Conservation (phyloP, 306 rosid species). For the Rosa multiflora region DNA sequence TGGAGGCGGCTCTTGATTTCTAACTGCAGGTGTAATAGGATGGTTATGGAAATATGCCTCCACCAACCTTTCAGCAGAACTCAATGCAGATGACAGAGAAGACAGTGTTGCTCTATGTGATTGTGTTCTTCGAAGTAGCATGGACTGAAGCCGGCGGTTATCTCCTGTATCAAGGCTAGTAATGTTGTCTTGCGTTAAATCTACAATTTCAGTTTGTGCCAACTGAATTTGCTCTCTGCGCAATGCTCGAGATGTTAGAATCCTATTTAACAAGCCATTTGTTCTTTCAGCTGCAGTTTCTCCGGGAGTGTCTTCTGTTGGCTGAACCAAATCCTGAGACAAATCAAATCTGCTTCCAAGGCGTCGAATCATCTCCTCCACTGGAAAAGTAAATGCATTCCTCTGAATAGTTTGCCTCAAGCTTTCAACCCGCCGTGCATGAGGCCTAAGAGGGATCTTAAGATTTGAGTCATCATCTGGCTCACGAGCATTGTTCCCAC, state of each 20-base stretch:
- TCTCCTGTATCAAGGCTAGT: conserved; percentile 50
- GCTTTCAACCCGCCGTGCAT: conserved; percentile 86
- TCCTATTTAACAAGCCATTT: conserved; percentile 58
- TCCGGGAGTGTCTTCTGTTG: conserved; percentile 48
- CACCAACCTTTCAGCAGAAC: conserved; percentile 61
- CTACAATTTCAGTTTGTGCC: conserved; percentile 55
- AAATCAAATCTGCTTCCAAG: conserved; percentile 80
- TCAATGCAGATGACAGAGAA: conserved; percentile 61
- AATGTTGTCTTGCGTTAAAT: conserved; percentile 45
- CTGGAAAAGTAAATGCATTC: conserved; percentile 53
- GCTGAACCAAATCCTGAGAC: conserved; percentile 49
- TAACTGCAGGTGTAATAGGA: conserved; percentile 34
- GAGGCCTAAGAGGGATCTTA: conserved; percentile 80
- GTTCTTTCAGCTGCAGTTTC: conserved; percentile 63
- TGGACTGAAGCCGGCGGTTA: conserved; percentile 48
- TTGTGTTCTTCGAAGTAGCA: conserved; percentile 57
- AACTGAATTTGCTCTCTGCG: conserved; percentile 66
- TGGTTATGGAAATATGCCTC: conserved; percentile 62
- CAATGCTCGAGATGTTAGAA: conserved; percentile 70
- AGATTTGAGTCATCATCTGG: conserved; percentile 67
- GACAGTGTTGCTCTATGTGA: conserved; percentile 53
- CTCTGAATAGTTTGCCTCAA: conserved; percentile 81
- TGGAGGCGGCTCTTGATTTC: conserved; percentile 66
- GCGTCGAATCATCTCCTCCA: conserved; percentile 89
- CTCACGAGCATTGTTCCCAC: conserved; percentile 47